Evolutionary conservation across 1,284 basidiomycete species (phyloP), one percentile per base, ranked within the genome.

Genomic region (Austropuccinia psidii): DNA sequence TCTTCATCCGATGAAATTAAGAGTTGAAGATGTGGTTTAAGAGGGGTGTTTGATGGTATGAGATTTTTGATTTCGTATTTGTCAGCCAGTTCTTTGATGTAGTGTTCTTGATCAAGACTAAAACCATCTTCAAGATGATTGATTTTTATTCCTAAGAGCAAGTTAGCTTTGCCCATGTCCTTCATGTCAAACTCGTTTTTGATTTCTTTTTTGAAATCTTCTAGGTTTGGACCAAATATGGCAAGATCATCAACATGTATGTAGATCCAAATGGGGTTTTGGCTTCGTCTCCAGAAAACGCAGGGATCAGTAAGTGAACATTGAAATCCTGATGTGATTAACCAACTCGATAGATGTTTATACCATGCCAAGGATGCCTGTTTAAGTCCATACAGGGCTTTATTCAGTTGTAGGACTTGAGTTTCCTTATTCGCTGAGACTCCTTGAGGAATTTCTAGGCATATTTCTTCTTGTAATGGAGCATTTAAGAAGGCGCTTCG

Each of bases 131-230:
- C n/a, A n/a, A n/a, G n/a, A n/a, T n/a, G n/a, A n/a, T n/a, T n/a
- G n/a, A n/a, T n/a, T 5, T 64, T 64, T 41, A 64, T 64, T 2
- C 60, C 60, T 29, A 64, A 29, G 13, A 64, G 43, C 4, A 64
- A 64, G 8, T 24, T 11, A 4, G 41, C 60, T 15, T 45, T 41
- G 7, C 60, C 60, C 4, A 45, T 27, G 29, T 64, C 35, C 19
- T 64, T 31, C 15, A 64, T 47, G 5, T n/a, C 43, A 29, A 45
- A 64, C n/a, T 45, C 43, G 24, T 47, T 47, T 15, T n/a, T 39
- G 13, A 64, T 45, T 27, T 45, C 11, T 4, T 43, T 3, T 13
- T 29, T 27, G 33, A 64, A 64, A 47, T 21, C 13, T 13, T 21
- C 19, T 13, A 39, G 39, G 35, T 64, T n/a, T 24, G 8, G 15